Evolutionary conservation across 805 yeast genomes (phyloP), one percentile per base, ranked within the genome.

Genomic region (Candida yuanshanica): DNA sequence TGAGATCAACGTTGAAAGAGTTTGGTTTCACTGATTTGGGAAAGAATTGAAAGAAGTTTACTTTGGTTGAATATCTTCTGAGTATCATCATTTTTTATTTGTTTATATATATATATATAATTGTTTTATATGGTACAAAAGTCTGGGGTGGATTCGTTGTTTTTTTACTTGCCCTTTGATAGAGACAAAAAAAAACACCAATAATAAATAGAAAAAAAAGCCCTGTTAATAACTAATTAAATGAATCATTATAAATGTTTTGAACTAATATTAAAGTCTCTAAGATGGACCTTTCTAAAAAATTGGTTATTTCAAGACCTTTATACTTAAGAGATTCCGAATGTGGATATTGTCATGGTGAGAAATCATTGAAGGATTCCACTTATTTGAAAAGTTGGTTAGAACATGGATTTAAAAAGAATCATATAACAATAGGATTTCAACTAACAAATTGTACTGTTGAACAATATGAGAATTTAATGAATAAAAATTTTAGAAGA

Each of bases 11-110:
- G 2, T 59, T 53, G 63, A 88, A 91, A 1, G 83, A 83, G 3
- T 89, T 88, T 2, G 90, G 89, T 2, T 80, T 75, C 0, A 81
- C 81, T 0, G 89, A 78, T 52, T 74, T 69, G 0, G 96, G 97
- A 58, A 91, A 91, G 13, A 85, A 58, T 17, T 67, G 61, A 59
- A 79, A 90, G 55, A 67, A 81, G 37, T 67, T 66, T 10, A 14
- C 17, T 17, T 23, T 33, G 13, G 51, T 33, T 20, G 43, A 35
- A 17, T 43, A 29, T 1, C 46, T 27, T 35, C 53, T 42, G 32
- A 31, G 49, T 27, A 41, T 39, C 7, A 36, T 20, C 14, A 39
- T 27, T 21, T n/a, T n/a, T n/a, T n/a, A n/a, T n/a, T n/a, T n/a
- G n/a, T n/a, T n/a, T n/a, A n/a, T n/a, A n/a, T n/a, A n/a, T n/a